Conservation (phyloP, 2,329 filamentous ascomycete species). For the Coniochaeta sp. region DNA sequence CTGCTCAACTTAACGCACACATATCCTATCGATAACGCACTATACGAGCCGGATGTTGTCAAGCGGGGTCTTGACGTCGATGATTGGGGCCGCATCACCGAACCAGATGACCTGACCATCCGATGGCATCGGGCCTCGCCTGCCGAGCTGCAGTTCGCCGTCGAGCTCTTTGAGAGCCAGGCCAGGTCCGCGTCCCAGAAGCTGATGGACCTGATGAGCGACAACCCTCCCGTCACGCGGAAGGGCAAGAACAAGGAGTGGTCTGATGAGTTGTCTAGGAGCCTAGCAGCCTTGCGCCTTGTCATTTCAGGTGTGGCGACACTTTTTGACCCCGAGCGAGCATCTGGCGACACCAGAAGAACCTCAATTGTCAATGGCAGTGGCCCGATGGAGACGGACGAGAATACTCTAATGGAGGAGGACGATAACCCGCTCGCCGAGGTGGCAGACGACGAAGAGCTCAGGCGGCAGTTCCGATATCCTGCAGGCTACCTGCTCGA, state of each 20-base stretch:
- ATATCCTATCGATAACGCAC: conserved; percentile 81
- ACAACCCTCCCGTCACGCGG: conserved; percentile 73
- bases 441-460: conserved; percentile 70
- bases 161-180: conserved; percentile 82
- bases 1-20: conserved; percentile 90
- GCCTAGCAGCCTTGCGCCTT: conserved; percentile 81
- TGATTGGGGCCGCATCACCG: conserved; percentile 78
- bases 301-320: conserved; percentile 84
- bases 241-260: conserved; percentile 97
- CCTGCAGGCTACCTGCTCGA: conserved; percentile 78
- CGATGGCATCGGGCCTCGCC: conserved; percentile 83
- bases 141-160: conserved; percentile 79
- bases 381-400: conserved; percentile 45
- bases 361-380: conserved; percentile 38
- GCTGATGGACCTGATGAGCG: conserved; percentile 71
- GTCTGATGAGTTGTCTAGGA: conserved; percentile 92
- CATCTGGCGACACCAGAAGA: conserved; percentile 41
- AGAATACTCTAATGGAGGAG: conserved; percentile 34
- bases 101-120: conserved; percentile 71
- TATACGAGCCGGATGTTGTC: conserved; percentile 76
- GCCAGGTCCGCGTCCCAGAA: conserved; percentile 68
- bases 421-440: conserved; percentile 51
- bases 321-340: conserved; percentile 75
- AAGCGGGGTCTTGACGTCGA: conserved; percentile 63
- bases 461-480: conserved; percentile 82